These are phyloP conservation scores for Mucor ambiguus DNA, from an alignment of 371 early-diverging fungal genomes.

Conservation along the genomic window DNA sequence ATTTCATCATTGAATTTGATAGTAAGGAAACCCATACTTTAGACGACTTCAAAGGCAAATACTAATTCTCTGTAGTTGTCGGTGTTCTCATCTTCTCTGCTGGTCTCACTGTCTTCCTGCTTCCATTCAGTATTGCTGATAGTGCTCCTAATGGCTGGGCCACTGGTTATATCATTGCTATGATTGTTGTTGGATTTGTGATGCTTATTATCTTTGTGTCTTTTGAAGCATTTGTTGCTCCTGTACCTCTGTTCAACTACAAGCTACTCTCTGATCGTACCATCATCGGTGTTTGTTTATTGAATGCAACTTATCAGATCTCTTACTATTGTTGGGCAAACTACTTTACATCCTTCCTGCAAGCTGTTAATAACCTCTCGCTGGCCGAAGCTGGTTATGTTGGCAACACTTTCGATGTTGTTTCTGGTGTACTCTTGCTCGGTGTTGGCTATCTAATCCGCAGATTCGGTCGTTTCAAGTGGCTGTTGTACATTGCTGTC, in stretches of 20 bases:
- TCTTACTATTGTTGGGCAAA: constrained; percentile 21
- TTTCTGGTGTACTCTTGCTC: constrained; percentile 11
- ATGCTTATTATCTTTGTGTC: constrained; percentile 12
- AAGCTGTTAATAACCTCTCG: constrained; percentile 18
- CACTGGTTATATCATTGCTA: constrained; percentile 19
- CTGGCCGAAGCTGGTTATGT: constrained; percentile 17
- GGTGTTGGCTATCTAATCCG: constrained; percentile 17
- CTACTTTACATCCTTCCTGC: constrained; percentile 22
- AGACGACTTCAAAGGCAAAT: background rate
- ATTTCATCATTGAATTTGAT: constrained; percentile 16
- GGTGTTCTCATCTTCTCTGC: constrained; percentile 16
- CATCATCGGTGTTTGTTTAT: constrained; percentile 12
- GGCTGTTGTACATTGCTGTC: constrained; percentile 21
- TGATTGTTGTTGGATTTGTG: constrained; percentile 17
- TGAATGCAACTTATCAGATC: constrained; percentile 14
- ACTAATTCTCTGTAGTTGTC: background rate
- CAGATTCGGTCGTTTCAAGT: constrained; percentile 21
- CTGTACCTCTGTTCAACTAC: constrained; percentile 16
- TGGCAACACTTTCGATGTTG: constrained; percentile 21
- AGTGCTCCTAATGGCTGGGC: constrained; percentile 11
- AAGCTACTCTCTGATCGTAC: constrained; percentile 20
- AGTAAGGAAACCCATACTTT: constrained; percentile 6
- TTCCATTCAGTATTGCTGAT: constrained; percentile 19
- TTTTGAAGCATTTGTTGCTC: constrained; percentile 13
- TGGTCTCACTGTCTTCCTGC: constrained; percentile 21